phyloP scores from a whole-genome alignment of 2,329 filamentous ascomycete species.

The Fusarium guadeloupense region DNA sequence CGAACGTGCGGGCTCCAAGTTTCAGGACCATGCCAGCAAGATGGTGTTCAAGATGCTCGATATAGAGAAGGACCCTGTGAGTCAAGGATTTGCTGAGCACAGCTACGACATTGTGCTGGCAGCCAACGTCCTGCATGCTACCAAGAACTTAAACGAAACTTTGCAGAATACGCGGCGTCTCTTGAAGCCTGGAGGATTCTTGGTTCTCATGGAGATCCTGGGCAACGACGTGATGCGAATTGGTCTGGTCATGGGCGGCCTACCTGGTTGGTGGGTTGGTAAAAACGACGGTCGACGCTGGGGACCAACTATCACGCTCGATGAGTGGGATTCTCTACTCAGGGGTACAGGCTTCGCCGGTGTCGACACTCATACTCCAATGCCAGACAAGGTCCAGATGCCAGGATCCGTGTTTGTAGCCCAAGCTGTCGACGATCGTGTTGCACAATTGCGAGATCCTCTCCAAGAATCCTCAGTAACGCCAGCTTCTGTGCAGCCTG shows the following conservation, averaged over 20 bases:
- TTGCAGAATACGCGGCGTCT: constrained; percentile 30
- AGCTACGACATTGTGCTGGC: constrained; percentile 53
- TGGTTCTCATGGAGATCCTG: constrained; percentile 24
- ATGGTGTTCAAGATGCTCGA: constrained; percentile 32
- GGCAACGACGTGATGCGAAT: background rate
- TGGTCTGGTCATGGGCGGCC: background rate
- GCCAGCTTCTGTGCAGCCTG: no score
- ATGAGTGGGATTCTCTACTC: constrained; percentile 3
- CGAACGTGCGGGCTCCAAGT: background rate
- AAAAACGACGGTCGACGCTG: background rate
- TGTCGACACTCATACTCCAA: background rate
- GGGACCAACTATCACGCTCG: background rate
- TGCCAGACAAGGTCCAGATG: background rate
- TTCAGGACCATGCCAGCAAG: background rate
- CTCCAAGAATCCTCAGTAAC: no score
- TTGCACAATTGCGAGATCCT: background rate
- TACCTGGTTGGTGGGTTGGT: constrained; percentile 27
- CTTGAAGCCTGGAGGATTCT: constrained; percentile 42
- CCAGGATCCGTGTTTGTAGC: background rate
- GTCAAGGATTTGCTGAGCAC: constrained; percentile 44
- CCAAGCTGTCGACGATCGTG: background rate
- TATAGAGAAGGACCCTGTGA: constrained; percentile 25
- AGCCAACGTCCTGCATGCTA: constrained; percentile 48
- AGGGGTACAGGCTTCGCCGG: background rate
- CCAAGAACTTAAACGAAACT: constrained; percentile 36